Base-by-base conservation (phyloP, 768 basidiomycete genomes). In the Cyathus striatus region DNA sequence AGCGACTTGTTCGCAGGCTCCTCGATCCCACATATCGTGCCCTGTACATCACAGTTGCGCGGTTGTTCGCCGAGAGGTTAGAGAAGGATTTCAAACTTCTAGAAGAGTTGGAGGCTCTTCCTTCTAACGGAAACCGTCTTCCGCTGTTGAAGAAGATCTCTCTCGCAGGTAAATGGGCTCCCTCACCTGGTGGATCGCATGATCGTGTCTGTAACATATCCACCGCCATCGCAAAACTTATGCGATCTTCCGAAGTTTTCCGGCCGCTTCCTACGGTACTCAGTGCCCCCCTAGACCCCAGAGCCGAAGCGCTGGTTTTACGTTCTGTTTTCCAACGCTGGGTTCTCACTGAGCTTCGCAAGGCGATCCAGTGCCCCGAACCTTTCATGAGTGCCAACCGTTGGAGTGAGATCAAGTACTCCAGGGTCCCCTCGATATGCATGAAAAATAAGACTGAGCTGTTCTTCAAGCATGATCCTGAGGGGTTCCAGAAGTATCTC, bases 91-190 rank as follows among this genome's bases (percentile, higher is more conserved):
- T 72, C n/a, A 40, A 50, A 2, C 48, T 70, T 5, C 63, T 82
- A 21, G 40, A 54, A 4, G 48, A 68, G 46, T 51, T 72, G 10
- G 49, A 65, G 5, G 41, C 53, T 1, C 59, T 79, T 17, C 53
- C 65, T 1, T 49, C 49, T 0, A 56, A 58, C 6, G 55, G 56
- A 1, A 58, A 63, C 21, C 62, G 58, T 5, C 47, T 57, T 4
- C 40, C 49, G 3, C 57, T 73, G 18, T 49, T 71, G 5, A 68
- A 60, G 46, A 60, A 66, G 23, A 61, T 87, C 16, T 75, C 75
- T 5, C 71, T 85, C 13, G 81, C 73, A 1, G 70, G 71, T 1
- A 89, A 87, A 57, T 88, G 84, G 84, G 83, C 83, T 0, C 84
- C 86, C 0, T 75, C 76, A 2, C 77, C 79, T 10, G 68, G 58